Percentiles rank a stretch among this genome's conserved stretches.
Evolutionary conservation across 768 basidiomycete genomes (phyloP).

Genomic region (Amanita exitialis): DNA sequence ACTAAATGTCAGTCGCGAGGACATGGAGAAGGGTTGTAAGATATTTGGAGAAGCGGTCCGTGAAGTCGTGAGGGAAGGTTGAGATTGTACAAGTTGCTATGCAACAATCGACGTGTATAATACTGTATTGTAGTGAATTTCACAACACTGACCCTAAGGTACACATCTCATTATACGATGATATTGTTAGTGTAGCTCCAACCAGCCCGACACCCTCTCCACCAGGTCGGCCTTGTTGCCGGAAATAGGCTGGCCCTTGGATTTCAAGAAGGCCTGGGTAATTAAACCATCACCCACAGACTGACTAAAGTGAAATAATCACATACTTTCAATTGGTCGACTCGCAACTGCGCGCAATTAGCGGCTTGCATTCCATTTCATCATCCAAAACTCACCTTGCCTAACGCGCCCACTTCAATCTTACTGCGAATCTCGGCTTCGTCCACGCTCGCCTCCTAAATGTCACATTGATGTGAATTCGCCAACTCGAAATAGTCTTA

Average conservation of each 20-base stretch:
- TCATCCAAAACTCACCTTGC: conserved; percentile 42
- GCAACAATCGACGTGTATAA: not conserved
- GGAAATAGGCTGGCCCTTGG: conserved; percentile 46
- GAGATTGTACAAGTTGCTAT: not conserved
- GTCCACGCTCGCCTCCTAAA: conserved; percentile 51
- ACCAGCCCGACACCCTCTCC: conserved; percentile 55
- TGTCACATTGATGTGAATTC: not conserved
- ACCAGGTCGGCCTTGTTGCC: conserved; percentile 71
- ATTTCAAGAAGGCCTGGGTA: conserved; percentile 60
- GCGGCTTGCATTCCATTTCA: not conserved
- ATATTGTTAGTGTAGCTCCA: conserved; percentile 28
- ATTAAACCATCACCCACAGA: conserved; percentile 5
- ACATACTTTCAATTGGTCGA: conserved; percentile 70
- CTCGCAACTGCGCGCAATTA: conserved; percentile 42
- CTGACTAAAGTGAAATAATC: conserved; percentile 3
- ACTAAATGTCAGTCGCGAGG: conserved; percentile 66
- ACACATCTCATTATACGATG: not conserved
- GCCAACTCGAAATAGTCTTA: conserved; percentile 23
- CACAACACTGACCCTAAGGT: not conserved
- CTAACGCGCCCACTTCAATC: conserved; percentile 47
- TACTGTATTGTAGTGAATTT: not conserved
- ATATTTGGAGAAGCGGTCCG: conserved; percentile 64
- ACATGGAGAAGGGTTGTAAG: conserved; percentile 56
- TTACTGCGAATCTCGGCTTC: conserved; percentile 67
- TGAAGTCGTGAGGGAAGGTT: conserved; percentile 50